These are phyloP conservation scores for Leonotis leonurus DNA, from an alignment of 257 asterid species.

Conservation along the genomic window DNA sequence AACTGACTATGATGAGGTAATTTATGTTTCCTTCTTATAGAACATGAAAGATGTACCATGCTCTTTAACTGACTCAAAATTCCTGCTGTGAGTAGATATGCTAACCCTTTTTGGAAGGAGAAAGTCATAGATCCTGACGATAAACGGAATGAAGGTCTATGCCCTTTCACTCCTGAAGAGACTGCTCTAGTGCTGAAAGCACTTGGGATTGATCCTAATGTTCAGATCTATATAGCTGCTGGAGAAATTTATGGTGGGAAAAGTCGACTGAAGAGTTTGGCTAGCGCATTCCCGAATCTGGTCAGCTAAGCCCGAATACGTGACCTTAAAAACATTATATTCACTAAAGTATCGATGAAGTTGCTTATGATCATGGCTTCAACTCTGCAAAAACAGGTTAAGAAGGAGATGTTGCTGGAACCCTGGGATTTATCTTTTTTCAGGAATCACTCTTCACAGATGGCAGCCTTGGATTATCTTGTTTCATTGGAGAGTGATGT, in stretches of 20 bases:
- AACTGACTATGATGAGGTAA: slow-evolving; percentile 46
- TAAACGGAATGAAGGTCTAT: slow-evolving; percentile 44
- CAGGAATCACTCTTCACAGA: slow-evolving; percentile 40
- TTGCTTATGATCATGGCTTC: background rate
- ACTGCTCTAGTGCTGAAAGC: slow-evolving; percentile 40
- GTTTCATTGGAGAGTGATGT: slow-evolving; percentile 49
- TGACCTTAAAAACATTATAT: background rate
- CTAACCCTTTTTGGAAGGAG: slow-evolving; percentile 50
- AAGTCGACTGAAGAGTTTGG: slow-evolving; percentile 35
- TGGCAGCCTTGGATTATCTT: slow-evolving; percentile 54
- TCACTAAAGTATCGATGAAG: background rate
- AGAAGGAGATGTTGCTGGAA: slow-evolving; percentile 39
- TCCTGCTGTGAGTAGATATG: slow-evolving; percentile 26
- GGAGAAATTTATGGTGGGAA: slow-evolving; percentile 47
- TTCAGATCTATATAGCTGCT: slow-evolving; percentile 49
- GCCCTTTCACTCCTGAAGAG: slow-evolving; percentile 59
- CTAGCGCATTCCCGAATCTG: slow-evolving; percentile 36
- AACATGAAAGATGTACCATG: background rate
- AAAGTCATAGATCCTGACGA: slow-evolving; percentile 38
- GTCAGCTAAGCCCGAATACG: slow-evolving; percentile 14
- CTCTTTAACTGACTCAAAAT: slow-evolving; percentile 8
- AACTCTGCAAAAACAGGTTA: slow-evolving; percentile 29
- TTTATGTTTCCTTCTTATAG: background rate
- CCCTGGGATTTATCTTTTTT: slow-evolving; percentile 31
- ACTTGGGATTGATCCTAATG: slow-evolving; percentile 33